phyloP scores from a whole-genome alignment of 352 stramenopile genomes.

The Saprolegnia diclina region DNA sequence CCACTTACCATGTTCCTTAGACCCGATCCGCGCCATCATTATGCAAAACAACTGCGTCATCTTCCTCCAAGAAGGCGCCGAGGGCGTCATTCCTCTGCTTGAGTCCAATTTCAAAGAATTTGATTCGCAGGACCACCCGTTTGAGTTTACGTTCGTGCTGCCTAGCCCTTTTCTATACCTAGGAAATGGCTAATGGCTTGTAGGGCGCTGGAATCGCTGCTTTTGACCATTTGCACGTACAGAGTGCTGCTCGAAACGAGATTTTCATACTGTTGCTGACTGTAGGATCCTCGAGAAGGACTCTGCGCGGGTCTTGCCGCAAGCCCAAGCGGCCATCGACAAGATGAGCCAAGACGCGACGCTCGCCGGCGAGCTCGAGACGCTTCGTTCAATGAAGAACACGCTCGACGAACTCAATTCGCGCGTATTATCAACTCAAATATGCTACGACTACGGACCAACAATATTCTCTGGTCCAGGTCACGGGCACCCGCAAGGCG shows the following conservation, averaged over 20 bases:
- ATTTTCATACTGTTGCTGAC: neutral
- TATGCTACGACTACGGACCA: neutral
- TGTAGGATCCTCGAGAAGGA: conserved; percentile 49
- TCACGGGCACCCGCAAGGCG: conserved; percentile 55
- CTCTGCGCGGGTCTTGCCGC: conserved; percentile 39
- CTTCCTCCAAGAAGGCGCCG: conserved; percentile 38
- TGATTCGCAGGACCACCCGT: conserved; percentile 44
- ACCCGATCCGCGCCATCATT: conserved; percentile 66
- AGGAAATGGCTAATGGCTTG: neutral
- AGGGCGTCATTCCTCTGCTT: conserved; percentile 12
- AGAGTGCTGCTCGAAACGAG: neutral
- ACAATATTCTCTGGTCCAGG: conserved; percentile 28
- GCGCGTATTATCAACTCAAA: conserved; percentile 13
- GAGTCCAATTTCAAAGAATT: conserved; percentile 42
- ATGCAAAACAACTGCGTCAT: conserved; percentile 58
- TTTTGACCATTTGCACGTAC: conserved; percentile 38
- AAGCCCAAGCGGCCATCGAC: conserved; percentile 44
- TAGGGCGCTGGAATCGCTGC: conserved; percentile 47
- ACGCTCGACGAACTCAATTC: conserved; percentile 63
- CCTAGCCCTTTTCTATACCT: neutral
- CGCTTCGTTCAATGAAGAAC: conserved; percentile 58
- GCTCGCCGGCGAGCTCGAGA: conserved; percentile 46
- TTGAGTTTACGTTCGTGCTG: conserved; percentile 34
- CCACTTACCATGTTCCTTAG: conserved; percentile 27
- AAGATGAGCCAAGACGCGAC: conserved; percentile 43